Evolutionary conservation across 331 rosid species (phyloP).

Genomic region (Malus hybrid): DNA sequence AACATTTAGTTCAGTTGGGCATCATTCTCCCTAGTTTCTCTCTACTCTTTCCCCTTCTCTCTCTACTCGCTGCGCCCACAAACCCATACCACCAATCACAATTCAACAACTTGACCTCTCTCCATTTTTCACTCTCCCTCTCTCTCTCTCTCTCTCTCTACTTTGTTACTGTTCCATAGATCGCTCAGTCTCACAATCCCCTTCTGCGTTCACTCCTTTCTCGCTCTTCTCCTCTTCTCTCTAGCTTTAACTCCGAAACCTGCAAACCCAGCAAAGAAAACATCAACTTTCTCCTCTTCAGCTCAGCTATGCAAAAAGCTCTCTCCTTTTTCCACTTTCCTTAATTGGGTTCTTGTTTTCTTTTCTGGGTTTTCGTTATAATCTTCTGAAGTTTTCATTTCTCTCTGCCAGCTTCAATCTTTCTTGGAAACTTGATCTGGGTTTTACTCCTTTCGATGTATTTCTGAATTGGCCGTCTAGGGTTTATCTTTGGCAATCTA

Average conservation of each 20-base stretch:
- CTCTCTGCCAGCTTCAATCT: not conserved
- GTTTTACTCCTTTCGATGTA: slow-evolving; percentile 8
- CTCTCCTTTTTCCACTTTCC: not conserved
- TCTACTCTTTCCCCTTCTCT: not conserved
- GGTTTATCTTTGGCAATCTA: slow-evolving; percentile 29
- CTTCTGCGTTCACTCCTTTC: slow-evolving; percentile 20
- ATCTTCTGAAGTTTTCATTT: not conserved
- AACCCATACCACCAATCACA: slow-evolving; percentile 59
- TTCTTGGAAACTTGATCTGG: slow-evolving; percentile 20
- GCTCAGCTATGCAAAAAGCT: not conserved
- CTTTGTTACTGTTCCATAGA: slow-evolving; percentile 32
- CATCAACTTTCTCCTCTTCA: not conserved
- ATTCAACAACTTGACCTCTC: slow-evolving; percentile 47
- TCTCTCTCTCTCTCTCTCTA: not conserved
- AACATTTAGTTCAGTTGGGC: slow-evolving; percentile 3
- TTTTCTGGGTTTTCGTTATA: not conserved
- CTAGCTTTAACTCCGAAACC: not conserved
- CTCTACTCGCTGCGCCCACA: slow-evolving; percentile 39
- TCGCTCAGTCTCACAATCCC: slow-evolving; percentile 28
- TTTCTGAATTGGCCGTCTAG: slow-evolving; percentile 35
- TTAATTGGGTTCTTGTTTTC: not conserved
- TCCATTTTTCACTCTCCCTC: slow-evolving; percentile 14
- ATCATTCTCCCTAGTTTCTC: not conserved
- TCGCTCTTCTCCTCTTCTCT: slow-evolving; percentile 1
- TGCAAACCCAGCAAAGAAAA: not conserved